Evolutionary conservation across 768 basidiomycete genomes (phyloP).

Genomic region (Trichaptum fuscoviolaceum): DNA sequence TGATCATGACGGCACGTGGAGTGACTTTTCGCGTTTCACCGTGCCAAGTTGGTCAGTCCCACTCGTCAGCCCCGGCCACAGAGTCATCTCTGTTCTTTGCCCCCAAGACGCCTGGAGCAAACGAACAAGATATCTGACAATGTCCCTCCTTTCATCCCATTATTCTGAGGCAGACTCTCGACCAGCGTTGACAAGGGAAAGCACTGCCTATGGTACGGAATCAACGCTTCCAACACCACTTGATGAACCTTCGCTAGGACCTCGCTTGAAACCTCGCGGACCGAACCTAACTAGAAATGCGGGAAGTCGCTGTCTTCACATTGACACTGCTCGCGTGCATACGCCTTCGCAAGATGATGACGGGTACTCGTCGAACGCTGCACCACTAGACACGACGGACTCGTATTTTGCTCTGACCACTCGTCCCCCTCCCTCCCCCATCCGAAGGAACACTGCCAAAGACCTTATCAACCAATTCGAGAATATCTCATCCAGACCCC

Average conservation of each 20-base stretch:
- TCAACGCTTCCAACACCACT: not conserved
- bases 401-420: not conserved
- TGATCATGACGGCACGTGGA: not conserved
- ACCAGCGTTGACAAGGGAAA: not conserved
- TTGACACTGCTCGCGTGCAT: not conserved
- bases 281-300: not conserved
- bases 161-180: not conserved
- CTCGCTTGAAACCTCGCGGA: not conserved
- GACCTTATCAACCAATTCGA: constrained; percentile 52
- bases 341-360: not conserved
- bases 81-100: not conserved
- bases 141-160: not conserved
- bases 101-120: not conserved
- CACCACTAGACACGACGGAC: not conserved
- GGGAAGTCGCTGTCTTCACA: not conserved
- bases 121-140: not conserved
- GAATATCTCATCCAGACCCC: constrained; percentile 28
- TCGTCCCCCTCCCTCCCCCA: not conserved
- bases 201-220: not conserved
- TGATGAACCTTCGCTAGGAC: not conserved
- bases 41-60: not conserved
- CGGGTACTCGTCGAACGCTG: not conserved
- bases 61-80: not conserved
- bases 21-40: not conserved
- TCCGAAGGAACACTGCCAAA: constrained; percentile 26